Evolutionary conservation across 495 filamentous ascomycete genomes (phyloP).

Genomic region (Aspergillus ostianus): DNA sequence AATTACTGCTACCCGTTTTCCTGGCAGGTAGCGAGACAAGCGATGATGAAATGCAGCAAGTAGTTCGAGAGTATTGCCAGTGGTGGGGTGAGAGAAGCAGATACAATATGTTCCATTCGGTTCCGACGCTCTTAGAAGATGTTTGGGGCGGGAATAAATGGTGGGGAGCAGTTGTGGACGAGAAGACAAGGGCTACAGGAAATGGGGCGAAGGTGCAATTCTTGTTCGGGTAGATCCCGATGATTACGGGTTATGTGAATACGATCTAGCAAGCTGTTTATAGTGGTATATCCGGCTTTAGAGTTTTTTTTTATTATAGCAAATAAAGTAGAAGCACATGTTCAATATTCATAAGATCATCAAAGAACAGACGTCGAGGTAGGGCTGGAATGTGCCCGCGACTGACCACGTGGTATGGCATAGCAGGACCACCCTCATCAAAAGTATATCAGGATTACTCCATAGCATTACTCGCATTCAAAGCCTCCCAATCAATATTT

Average conservation of each 20-base stretch:
- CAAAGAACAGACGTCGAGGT: not conserved
- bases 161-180: constrained; percentile 19
- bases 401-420: not conserved
- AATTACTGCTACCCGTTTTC: constrained; percentile 28
- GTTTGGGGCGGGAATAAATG: constrained; percentile 15
- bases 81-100: constrained; percentile 21
- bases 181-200: constrained; percentile 7
- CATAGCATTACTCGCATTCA: constrained; percentile 8
- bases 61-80: constrained; percentile 22
- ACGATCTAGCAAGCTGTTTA: too few species aligned
- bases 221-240: constrained; percentile 7
- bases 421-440: not conserved
- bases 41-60: constrained; percentile 20
- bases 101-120: constrained; percentile 29
- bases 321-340: too few species aligned
- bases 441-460: not conserved
- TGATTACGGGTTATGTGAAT: too few species aligned
- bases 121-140: constrained; percentile 16
- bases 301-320: too few species aligned
- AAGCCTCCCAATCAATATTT: constrained; percentile 27
- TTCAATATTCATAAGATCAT: too few species aligned
- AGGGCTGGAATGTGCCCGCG: not conserved
- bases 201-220: constrained; percentile 5
- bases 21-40: constrained; percentile 29
- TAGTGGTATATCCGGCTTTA: too few species aligned